phyloP scores from a whole-genome alignment of 345 rosid species.

The Atalantia buxifolia region DNA sequence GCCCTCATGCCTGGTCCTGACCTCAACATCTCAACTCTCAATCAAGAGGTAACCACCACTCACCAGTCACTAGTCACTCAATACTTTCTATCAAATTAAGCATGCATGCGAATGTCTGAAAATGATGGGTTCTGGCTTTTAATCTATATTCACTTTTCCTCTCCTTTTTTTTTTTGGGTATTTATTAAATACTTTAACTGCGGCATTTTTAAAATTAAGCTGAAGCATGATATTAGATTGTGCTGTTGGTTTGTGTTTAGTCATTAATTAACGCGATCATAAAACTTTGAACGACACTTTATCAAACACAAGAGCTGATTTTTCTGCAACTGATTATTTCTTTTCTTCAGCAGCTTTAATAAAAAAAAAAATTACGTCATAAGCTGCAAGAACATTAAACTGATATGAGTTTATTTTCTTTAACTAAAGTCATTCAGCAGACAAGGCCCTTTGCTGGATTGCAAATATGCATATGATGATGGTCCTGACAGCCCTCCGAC shows the following conservation, averaged over 20 bases:
- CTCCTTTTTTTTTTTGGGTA: too few species aligned
- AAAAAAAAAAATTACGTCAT: too few species aligned
- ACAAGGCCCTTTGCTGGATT: conserved; percentile 34
- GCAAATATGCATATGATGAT: conserved; percentile 29
- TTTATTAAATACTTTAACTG: too few species aligned
- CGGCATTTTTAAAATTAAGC: too few species aligned
- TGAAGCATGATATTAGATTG: too few species aligned
- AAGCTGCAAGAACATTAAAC: not conserved
- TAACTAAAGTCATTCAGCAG: conserved; percentile 24
- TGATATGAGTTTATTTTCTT: not conserved
- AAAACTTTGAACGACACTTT: not conserved
- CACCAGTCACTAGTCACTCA: too few species aligned
- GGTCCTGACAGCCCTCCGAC: conserved; percentile 50
- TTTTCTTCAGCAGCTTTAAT: not conserved
- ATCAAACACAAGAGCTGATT: not conserved
- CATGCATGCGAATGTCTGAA: too few species aligned
- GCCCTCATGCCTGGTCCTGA: conserved; percentile 42
- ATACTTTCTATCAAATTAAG: not conserved
- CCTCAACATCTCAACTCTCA: conserved; percentile 27
- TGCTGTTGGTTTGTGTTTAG: too few species aligned
- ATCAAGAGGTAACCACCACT: conserved; percentile 21
- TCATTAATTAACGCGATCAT: too few species aligned
- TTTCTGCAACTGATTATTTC: not conserved
- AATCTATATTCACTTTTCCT: too few species aligned
- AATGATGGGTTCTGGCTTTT: too few species aligned